Evolutionary conservation across 805 yeast species (phyloP).

Genomic region (Starmera caribaea): DNA sequence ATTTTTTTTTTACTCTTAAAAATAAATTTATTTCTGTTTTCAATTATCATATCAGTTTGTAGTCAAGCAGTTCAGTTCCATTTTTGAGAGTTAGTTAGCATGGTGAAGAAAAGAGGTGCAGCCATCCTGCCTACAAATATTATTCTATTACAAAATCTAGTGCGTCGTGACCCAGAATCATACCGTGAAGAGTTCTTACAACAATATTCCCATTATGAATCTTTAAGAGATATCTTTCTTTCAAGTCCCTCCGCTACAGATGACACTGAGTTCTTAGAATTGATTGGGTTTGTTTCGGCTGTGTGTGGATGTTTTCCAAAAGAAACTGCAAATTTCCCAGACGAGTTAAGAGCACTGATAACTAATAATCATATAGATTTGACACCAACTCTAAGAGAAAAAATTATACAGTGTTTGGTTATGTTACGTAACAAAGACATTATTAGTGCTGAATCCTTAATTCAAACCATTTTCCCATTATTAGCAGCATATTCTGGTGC

Average conservation of each 20-base stretch:
- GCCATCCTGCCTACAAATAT: slow-evolving; percentile 90
- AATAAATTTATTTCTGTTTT: slow-evolving; percentile 1
- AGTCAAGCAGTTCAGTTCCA: background rate
- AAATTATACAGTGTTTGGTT: slow-evolving; percentile 79
- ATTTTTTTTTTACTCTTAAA: background rate
- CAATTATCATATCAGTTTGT: background rate
- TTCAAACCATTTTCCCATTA: slow-evolving; percentile 84
- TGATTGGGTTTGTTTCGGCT: slow-evolving; percentile 86
- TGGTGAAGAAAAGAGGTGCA: slow-evolving; percentile 87
- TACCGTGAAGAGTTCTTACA: slow-evolving; percentile 90
- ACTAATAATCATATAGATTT: slow-evolving; percentile 71
- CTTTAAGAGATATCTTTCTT: slow-evolving; percentile 79
- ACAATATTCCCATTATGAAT: slow-evolving; percentile 88
- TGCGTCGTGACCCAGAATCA: slow-evolving; percentile 89
- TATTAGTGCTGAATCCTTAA: slow-evolving; percentile 67
- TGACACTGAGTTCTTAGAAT: slow-evolving; percentile 51
- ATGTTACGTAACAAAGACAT: slow-evolving; percentile 84
- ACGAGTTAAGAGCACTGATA: slow-evolving; percentile 62
- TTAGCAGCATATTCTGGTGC: slow-evolving; percentile 55
- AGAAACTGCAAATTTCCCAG: slow-evolving; percentile 79
- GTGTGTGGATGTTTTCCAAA: slow-evolving; percentile 86
- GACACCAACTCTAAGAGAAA: slow-evolving; percentile 81
- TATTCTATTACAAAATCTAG: slow-evolving; percentile 83
- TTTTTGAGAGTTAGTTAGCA: slow-evolving; percentile 21
- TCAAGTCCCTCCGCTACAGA: slow-evolving; percentile 50